phyloP scores from a whole-genome alignment of 2,329 filamentous ascomycete species.

The Tolypocladium album region DNA sequence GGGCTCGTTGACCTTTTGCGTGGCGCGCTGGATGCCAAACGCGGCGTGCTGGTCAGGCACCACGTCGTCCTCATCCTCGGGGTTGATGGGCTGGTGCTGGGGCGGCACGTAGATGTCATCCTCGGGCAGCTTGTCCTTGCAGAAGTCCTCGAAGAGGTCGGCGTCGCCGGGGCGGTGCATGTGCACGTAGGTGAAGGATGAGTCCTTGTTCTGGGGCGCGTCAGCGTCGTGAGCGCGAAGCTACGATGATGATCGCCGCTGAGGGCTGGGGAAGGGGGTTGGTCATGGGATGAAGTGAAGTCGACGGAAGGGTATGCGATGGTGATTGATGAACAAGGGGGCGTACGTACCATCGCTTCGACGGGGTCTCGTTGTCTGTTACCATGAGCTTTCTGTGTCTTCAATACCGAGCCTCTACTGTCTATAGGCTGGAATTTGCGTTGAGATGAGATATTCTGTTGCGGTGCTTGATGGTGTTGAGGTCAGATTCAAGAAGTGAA shows the following conservation, averaged over 20 bases:
- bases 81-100: constrained; percentile 72
- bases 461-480: neutral
- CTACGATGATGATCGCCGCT: neutral
- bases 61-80: constrained; percentile 81
- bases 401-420: too few relatives aligned
- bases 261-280: neutral
- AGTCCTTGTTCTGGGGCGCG: constrained; percentile 55
- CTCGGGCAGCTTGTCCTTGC: constrained; percentile 56
- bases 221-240: neutral
- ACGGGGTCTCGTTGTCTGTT: neutral
- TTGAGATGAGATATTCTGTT: neutral
- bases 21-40: constrained; percentile 75
- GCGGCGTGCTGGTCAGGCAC: constrained; percentile 82
- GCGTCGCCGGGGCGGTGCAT: constrained; percentile 61
- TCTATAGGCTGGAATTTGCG: neutral
- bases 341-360: neutral
- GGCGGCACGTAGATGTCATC: constrained; percentile 78
- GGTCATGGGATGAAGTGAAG: neutral
- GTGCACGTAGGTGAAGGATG: constrained; percentile 64
- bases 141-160: constrained; percentile 70
- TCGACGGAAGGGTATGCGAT: neutral
- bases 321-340: neutral
- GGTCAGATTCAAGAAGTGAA: neutral
- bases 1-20: constrained; percentile 58
- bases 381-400: neutral